phyloP scores from a whole-genome alignment of 306 rosid genomes.

The Corylus americana region DNA sequence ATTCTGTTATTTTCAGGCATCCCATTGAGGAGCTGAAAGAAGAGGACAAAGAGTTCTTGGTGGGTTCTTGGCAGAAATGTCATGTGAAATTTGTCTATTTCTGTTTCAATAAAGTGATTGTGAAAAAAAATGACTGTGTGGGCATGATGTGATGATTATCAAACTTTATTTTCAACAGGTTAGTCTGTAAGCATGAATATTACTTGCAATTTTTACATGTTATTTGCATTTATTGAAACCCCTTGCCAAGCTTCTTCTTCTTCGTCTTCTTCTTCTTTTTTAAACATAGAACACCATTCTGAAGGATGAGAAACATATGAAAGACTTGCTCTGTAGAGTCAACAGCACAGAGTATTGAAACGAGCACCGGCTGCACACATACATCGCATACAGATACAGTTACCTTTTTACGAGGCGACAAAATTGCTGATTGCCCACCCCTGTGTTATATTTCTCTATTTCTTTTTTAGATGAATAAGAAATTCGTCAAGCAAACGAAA shows the following conservation, averaged over 20 bases:
- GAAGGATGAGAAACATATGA: neutral
- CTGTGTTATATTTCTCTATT: neutral
- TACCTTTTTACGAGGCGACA: neutral
- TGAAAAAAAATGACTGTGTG: slow-evolving; percentile 16
- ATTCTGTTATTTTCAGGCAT: slow-evolving; percentile 9
- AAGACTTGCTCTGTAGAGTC: neutral
- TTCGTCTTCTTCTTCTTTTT: neutral
- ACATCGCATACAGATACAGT: no score
- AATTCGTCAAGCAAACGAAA: no score
- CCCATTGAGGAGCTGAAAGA: slow-evolving; percentile 4
- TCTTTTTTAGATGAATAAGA: no score
- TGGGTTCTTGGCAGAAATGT: slow-evolving; percentile 8
- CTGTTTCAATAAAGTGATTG: slow-evolving; percentile 35
- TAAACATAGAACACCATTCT: neutral
- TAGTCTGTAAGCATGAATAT: neutral
- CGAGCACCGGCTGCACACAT: neutral
- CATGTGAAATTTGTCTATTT: slow-evolving; percentile 14
- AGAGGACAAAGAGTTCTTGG: slow-evolving; percentile 6
- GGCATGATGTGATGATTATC: slow-evolving; percentile 4
- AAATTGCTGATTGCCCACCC: neutral
- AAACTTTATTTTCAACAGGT: slow-evolving; percentile 2
- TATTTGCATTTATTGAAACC: neutral
- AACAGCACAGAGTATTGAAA: neutral
- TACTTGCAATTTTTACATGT: neutral
- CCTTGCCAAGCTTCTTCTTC: neutral